phyloP scores from a whole-genome alignment of 2,329 filamentous ascomycete genomes.

The Pyricularia grisea region DNA sequence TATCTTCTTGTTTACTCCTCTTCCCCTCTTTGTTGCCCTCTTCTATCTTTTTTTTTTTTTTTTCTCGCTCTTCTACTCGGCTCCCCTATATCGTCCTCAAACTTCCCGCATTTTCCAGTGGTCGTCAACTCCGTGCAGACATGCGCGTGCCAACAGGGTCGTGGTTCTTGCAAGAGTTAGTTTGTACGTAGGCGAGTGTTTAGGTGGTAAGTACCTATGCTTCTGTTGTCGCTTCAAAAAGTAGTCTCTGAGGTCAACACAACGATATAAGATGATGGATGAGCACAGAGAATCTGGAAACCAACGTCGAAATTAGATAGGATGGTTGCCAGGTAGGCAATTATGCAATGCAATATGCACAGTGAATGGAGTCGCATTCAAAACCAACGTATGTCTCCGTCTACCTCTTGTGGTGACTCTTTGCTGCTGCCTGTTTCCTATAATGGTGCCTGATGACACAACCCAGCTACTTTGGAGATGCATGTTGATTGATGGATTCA shows the following conservation, averaged over 20 bases:
- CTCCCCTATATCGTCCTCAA: not conserved
- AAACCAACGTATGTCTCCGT: not conserved
- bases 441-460: not conserved
- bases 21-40: too few relatives aligned
- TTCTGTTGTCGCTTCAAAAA: too few relatives aligned
- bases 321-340: not conserved
- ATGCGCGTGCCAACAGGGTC: not conserved
- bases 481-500: too few relatives aligned
- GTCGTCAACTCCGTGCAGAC: not conserved
- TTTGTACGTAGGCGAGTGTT: not conserved
- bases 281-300: not conserved
- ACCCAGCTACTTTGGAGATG: too few relatives aligned
- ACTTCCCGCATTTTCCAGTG: not conserved
- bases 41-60: not conserved
- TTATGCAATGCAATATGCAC: not conserved
- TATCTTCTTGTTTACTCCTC: not conserved
- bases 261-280: not conserved
- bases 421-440: not conserved
- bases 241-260: not conserved
- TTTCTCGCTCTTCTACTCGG: not conserved
- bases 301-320: not conserved
- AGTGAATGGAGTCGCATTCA: not conserved
- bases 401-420: not conserved
- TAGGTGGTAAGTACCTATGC: not conserved
- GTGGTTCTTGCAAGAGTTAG: not conserved